Base-by-base conservation (phyloP, 179 eudicot species). In the Spinacia oleracea region DNA sequence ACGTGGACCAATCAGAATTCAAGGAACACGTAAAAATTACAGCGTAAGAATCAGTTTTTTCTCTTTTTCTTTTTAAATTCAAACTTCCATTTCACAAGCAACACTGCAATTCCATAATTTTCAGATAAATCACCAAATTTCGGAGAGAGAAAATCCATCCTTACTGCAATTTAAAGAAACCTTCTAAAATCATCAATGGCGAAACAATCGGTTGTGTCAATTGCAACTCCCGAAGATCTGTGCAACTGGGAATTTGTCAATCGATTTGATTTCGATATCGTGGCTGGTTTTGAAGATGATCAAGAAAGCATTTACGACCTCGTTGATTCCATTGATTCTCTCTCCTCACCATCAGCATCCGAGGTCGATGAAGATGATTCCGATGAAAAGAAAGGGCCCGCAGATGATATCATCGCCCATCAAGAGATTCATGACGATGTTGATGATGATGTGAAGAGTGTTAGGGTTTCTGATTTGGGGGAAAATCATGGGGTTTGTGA, bases 161-260 rank as follows among this genome's bases (percentile, higher is more conserved):
- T 0, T 2, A 66, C 53, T 48, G 15, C 18, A 50, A 16, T 11
- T 23, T 10, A 23, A 6, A 43, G 16, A 38, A 72, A 50, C n/a
- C 59, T 15, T 72, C 46, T 31, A 31, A 6, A 51, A n/a, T 27
- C 27, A 6, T 3, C 32, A 51, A 83, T 83, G 83, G 83, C 79
- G 18, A 80, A 72, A 10, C 84, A 73, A 73, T 75, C 80, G 21
- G 43, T 64, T 10, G 38, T 66, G 0, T 74, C 82, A 16, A 48
- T 48, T 15, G 21, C 69, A 34, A 42, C 64, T 32, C 51, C 58
- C 1, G 86, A 84, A 4, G 86, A 84, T 14, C 46, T 81, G 0
- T 81, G 34, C 77, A 84, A 81, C 66, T 84, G 86, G 86, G 86
- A 81, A 40, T 65, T 84, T 45, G 25, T 84, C 74, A 45, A 78